Evolutionary conservation across 768 basidiomycete genomes (phyloP), one percentile per base, ranked within the genome.

Genomic region (Kwoniella pini): DNA sequence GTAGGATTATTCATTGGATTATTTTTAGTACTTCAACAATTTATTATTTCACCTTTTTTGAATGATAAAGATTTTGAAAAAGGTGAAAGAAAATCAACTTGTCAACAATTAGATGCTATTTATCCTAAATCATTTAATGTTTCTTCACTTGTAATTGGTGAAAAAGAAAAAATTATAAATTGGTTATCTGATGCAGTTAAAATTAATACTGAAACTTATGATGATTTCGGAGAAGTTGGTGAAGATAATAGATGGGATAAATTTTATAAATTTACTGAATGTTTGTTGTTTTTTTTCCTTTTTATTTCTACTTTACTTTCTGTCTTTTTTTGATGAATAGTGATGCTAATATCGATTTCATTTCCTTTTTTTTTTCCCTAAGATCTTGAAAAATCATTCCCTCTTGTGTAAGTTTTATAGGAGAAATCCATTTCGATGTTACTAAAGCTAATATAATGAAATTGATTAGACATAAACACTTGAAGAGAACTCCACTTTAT

Each of bases 401-500:
- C 87, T 13, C 80, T 86, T 73, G 84, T 82, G 82, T 88, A 78
- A 36, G 80, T 78, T 21, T 17, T 1, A 19, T 45, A n/a, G 13
- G 30, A 26, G 50, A 11, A 9, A n/a, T 4, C 19, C 12, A 42
- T 17, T 24, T 3, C 39, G 6, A 27, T 39, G 40, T 9, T 27
- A 3, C 22, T 9, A 30, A 21, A 11, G 45, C 24, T 22, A 30
- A 9, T 9, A 15, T 33, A 19, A 7, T 11, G 3, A 17, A 40
- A 15, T 39, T 6, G 33, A 7, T 7, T 66, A 89, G 87, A 6
- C 85, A 88, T 74, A 51, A 80, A 15, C 82, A 76, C 10, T 81
- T 90, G 40, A 70, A 80, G 26, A 80, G 87, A 54, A 86, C 85
- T 7, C 87, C 86, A 68, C 85, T 91, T 67, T 88, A 89, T 73